Evolutionary conservation across 257 asterid genomes (phyloP).

Genomic region (Orobanche coerulescens): DNA sequence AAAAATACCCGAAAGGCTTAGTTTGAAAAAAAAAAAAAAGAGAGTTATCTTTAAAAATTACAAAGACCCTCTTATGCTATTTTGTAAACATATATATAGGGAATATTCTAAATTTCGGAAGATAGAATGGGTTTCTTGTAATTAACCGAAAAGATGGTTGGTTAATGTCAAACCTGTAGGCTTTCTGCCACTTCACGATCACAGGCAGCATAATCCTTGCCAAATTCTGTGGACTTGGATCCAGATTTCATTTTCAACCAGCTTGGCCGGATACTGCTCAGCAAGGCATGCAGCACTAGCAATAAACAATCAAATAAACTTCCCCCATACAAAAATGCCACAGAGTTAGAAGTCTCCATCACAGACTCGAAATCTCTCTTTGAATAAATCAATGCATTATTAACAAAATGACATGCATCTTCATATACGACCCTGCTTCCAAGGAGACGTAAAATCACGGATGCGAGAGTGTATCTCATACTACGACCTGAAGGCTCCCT

Average conservation of each 20-base stretch:
- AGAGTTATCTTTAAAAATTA: neutral
- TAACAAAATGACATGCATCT: conserved; percentile 50
- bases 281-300: conserved; percentile 79
- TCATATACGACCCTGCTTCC: conserved; percentile 94
- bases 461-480: conserved; percentile 70
- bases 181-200: conserved; percentile 81
- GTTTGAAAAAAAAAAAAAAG: neutral
- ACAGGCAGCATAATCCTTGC: conserved; percentile 41
- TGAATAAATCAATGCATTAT: conserved; percentile 31
- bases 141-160: neutral
- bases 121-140: neutral
- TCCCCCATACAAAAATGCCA: conserved; percentile 44
- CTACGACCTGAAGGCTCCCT: conserved; percentile 41
- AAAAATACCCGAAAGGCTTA: too few species aligned
- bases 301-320: conserved; percentile 73
- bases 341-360: conserved; percentile 40
- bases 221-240: conserved; percentile 44
- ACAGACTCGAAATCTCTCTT: conserved; percentile 52
- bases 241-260: conserved; percentile 69
- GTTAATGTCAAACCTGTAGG: conserved; percentile 61
- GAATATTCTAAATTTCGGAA: neutral
- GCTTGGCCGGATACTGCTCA: conserved; percentile 80
- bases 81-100: too few species aligned
- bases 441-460: conserved; percentile 74
- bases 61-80: neutral